Conservation (phyloP, 208 protist species). For the Trypanosoma boissoni region DNA sequence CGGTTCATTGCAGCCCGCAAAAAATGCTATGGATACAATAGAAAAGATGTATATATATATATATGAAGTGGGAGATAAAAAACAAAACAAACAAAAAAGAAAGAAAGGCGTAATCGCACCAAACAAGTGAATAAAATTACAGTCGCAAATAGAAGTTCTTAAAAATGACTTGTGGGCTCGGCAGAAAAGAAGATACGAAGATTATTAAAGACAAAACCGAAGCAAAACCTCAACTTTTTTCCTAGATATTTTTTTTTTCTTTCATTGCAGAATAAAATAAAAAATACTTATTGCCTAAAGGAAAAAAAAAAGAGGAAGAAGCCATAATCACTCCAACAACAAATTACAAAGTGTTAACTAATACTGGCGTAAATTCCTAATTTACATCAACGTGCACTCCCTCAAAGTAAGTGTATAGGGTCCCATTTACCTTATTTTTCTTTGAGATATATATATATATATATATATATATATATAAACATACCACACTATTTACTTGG, state of each 20-base stretch:
- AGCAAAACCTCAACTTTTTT: neutral
- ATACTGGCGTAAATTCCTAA: too few species aligned
- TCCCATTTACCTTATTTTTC: neutral
- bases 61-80: neutral
- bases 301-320: neutral
- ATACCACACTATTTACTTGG: neutral
- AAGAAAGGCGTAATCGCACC: constrained; percentile 2
- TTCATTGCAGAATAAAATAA: constrained; percentile 1
- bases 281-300: too few species aligned
- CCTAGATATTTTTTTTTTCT: neutral
- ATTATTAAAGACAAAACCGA: constrained; percentile 3
- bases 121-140: neutral
- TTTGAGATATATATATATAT: neutral
- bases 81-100: constrained; percentile 11
- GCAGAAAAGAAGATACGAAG: neutral
- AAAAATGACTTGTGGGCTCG: too few species aligned
- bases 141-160: too few species aligned
- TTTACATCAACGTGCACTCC: too few species aligned
- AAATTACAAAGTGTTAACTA: too few species aligned
- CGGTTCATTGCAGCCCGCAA: constrained; percentile 12
- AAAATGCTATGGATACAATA: too few species aligned
- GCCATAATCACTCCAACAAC: neutral
- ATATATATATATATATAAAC: constrained; percentile 1
- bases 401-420: too few species aligned
- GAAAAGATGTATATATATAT: constrained; percentile 2